These are phyloP conservation scores for Silene conica DNA, from an alignment of 148 eudicot genomes.

Conservation along the genomic window DNA sequence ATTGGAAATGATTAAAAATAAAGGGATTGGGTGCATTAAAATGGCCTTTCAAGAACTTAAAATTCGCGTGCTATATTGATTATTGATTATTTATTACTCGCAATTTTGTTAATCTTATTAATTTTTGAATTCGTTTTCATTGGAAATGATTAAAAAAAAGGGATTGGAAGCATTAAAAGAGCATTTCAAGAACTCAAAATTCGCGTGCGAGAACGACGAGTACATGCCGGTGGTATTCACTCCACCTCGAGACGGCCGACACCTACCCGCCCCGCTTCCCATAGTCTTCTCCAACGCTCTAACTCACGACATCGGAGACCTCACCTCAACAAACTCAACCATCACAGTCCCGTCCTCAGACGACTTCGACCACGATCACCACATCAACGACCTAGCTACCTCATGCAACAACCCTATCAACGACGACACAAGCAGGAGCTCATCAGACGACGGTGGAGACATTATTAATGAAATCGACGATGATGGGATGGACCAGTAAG, in stretches of 20 bases:
- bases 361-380: slow-evolving; percentile 8
- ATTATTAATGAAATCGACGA: neutral
- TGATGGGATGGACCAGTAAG: slow-evolving; percentile 5
- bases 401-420: neutral
- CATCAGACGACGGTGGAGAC: slow-evolving; percentile 20
- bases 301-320: neutral
- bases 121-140: too few species aligned
- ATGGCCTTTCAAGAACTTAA: too few species aligned
- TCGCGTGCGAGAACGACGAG: slow-evolving; percentile 77
- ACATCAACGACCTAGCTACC: neutral
- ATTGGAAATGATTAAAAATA: too few species aligned
- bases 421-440: neutral
- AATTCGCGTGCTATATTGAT: too few species aligned
- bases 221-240: slow-evolving; percentile 79
- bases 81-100: too few species aligned
- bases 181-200: slow-evolving; percentile 95
- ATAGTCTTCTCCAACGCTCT: slow-evolving; percentile 29
- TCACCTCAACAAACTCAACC: slow-evolving; percentile 13
- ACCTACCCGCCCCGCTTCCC: slow-evolving; percentile 53
- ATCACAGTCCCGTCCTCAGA: slow-evolving; percentile 1
- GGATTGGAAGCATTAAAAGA: slow-evolving; percentile 86
- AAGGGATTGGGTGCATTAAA: too few species aligned
- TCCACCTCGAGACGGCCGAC: slow-evolving; percentile 80
- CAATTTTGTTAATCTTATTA: too few species aligned
- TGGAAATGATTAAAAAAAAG: slow-evolving; percentile 20